A percentile compares a stretch with the other conserved stretches of the same genome.
These are phyloP conservation scores for Pterocarpus santalinus DNA, from an alignment of 306 rosid genomes.

Conservation along the genomic window DNA sequence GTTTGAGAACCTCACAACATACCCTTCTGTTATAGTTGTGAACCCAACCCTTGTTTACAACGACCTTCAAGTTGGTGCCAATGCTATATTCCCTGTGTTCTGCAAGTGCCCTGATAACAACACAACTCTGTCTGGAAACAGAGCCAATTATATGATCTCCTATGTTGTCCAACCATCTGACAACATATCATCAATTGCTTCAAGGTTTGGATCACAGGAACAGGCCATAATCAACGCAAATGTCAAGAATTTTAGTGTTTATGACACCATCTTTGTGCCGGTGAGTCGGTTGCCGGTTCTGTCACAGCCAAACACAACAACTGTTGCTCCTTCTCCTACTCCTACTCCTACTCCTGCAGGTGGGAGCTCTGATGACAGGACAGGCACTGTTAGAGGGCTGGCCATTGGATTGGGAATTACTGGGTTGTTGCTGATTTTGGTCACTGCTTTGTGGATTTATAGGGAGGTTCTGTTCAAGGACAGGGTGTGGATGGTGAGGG, in stretches of 20 bases:
- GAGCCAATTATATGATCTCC: conserved; percentile 57
- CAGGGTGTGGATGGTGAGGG: conserved; percentile 30
- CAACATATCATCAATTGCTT: conserved; percentile 63
- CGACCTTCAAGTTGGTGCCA: conserved; percentile 59
- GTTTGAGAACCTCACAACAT: conserved; percentile 77
- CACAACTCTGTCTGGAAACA: conserved; percentile 40
- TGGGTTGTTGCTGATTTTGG: conserved; percentile 67
- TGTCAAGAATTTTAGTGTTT: conserved; percentile 40
- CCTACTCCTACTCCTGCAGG: not conserved
- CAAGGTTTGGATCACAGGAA: conserved; percentile 50
- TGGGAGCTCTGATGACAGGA: conserved; percentile 42
- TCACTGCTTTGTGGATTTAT: conserved; percentile 56
- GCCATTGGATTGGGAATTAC: conserved; percentile 74
- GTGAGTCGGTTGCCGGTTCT: conserved; percentile 63
- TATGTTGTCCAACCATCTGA: conserved; percentile 83
- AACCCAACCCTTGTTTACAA: conserved; percentile 68
- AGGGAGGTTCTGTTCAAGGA: conserved; percentile 60
- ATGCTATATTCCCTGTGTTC: conserved; percentile 70
- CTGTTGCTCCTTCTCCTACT: conserved; percentile 47
- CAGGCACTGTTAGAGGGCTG: conserved; percentile 69
- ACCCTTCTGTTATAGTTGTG: conserved; percentile 65
- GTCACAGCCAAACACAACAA: conserved; percentile 49
- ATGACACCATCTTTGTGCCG: conserved; percentile 76
- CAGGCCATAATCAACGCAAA: conserved; percentile 57
- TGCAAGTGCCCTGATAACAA: conserved; percentile 76